A percentile compares a stretch with the other conserved stretches of the same genome.
phyloP scores from a whole-genome alignment of 2,329 filamentous ascomycete genomes.

The Cladosporium sp. region DNA sequence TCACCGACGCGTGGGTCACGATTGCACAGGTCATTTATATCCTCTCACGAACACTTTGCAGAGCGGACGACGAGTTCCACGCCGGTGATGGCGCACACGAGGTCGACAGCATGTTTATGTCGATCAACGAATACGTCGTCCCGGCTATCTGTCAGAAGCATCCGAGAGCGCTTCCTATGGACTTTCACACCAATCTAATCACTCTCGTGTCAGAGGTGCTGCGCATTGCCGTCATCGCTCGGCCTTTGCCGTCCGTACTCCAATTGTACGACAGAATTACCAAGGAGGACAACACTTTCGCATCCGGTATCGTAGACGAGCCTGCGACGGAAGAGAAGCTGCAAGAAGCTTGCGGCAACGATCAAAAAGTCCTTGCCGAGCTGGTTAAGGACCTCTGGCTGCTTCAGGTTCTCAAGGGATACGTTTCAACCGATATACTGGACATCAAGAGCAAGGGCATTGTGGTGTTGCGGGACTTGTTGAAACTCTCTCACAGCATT shows the following conservation, averaged over 20 bases:
- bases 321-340: conserved; percentile 9
- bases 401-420: conserved; percentile 60
- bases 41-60: conserved; percentile 10
- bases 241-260: neutral
- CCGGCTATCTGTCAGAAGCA: conserved; percentile 26
- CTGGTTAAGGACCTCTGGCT: conserved; percentile 61
- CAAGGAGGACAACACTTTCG: neutral
- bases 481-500: conserved; percentile 61
- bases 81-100: neutral
- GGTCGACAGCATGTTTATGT: conserved; percentile 17
- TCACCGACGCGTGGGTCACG: conserved; percentile 19
- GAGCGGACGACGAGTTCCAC: conserved; percentile 4
- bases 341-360: conserved; percentile 13
- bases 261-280: conserved; percentile 2
- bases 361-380: conserved; percentile 29
- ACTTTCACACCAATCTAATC: conserved; percentile 21
- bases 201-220: neutral
- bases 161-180: conserved; percentile 22
- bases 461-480: conserved; percentile 62
- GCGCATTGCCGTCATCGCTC: neutral
- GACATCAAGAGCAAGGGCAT: conserved; percentile 77
- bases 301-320: neutral
- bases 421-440: conserved; percentile 82
- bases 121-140: conserved; percentile 20
- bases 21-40: conserved; percentile 18